Evolutionary conservation across 768 basidiomycete species (phyloP), one percentile per base, ranked within the genome.

Genomic region (Mycena amicta): DNA sequence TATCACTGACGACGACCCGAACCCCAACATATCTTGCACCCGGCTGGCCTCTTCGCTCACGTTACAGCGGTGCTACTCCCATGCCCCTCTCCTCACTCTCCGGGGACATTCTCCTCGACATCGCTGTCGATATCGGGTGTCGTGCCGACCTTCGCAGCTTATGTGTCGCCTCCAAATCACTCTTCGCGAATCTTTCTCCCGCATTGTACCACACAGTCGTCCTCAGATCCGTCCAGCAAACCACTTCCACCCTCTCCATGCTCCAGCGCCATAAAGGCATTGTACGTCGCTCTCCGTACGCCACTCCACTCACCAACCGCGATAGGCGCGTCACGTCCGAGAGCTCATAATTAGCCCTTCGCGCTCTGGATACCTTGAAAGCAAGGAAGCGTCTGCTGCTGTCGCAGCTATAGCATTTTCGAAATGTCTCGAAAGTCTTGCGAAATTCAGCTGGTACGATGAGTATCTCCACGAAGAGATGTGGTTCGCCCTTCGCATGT

Each of bases 401-500:
- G 77, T 90, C 27, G 71, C 80, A 22, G 66, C 75, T 22, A 74
- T 82, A 8, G 87, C 85, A 6, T 72, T 72, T 5, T 75, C 80
- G 39, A 73, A 65, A 64, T 69, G 73, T 47, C 71, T 92, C 41
- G 90, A 91, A 47, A 87, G 86, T 20, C 78, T 92, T 39, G 72
- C 77, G 27, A 83, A 76, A 13, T 92, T 92, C 65, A 72, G 82
- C 31, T 92, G 90, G 90, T 86, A 86, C 59, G 87, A 82, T 3
- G 87, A 88, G 13, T 87, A 89, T 16, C 81, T 79, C 30, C 73
- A 83, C 60, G 90, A 91, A 58, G 85, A 87, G 60, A 88, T 92
- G 86, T 92, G 90, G 90, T 81, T 88, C 59, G 83, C 86, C 43
- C 74, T 92, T 64, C 82, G 88, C 33, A 72, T 83, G 53, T 84